Evolutionary conservation across 306 rosid genomes (phyloP).

Genomic region (Cotoneaster glaucophyllus): DNA sequence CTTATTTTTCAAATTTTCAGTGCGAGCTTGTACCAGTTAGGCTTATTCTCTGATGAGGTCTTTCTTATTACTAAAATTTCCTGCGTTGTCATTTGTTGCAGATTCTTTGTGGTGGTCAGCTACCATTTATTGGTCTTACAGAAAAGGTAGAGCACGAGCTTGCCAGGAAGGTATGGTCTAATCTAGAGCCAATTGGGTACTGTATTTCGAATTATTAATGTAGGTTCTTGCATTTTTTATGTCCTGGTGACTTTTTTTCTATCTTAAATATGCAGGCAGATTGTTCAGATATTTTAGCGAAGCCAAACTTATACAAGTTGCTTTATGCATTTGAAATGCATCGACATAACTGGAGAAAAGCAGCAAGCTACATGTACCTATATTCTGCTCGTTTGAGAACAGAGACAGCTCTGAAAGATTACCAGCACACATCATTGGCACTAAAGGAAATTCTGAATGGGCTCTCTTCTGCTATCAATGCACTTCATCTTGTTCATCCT

Average conservation of each 20-base stretch:
- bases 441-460: slow-evolving; percentile 79
- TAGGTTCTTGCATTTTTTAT: slow-evolving; percentile 6
- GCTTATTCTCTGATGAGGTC: background rate
- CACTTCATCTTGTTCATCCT: slow-evolving; percentile 86
- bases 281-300: slow-evolving; percentile 75
- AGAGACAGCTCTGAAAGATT: slow-evolving; percentile 54
- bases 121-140: slow-evolving; percentile 81
- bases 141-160: slow-evolving; percentile 99
- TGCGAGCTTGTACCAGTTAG: background rate
- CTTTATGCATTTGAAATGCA: slow-evolving; percentile 87
- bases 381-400: slow-evolving; percentile 71
- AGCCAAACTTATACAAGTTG: slow-evolving; percentile 89
- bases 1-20: background rate
- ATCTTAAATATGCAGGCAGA: slow-evolving; percentile 54
- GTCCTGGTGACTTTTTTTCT: slow-evolving; percentile 8
- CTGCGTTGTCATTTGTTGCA: slow-evolving; percentile 19
- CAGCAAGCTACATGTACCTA: slow-evolving; percentile 74
- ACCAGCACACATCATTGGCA: slow-evolving; percentile 43
- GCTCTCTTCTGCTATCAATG: slow-evolving; percentile 78
- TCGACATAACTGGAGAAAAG: slow-evolving; percentile 85
- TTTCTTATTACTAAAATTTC: background rate
- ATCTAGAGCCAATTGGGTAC: slow-evolving; percentile 10
- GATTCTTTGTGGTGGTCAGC: slow-evolving; percentile 84
- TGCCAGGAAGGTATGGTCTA: slow-evolving; percentile 72
- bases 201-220: slow-evolving; percentile 17